Conservation (phyloP, 805 yeast species). For the Jamesozyma gamospora region DNA sequence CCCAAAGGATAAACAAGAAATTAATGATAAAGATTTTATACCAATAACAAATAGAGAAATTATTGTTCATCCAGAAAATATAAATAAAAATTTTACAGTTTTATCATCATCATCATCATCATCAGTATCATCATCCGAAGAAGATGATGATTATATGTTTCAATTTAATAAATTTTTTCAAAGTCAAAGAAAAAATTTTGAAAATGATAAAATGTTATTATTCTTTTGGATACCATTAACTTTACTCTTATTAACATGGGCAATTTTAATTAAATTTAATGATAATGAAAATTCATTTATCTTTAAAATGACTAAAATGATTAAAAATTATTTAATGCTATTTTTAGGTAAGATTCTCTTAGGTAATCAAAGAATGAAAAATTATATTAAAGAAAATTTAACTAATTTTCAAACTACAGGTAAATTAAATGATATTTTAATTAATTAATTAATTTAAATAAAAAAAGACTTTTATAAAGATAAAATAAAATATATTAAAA, state of each 20-base stretch:
- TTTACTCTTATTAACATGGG: constrained; percentile 41
- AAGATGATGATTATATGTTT: constrained; percentile 26
- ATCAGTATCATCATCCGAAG: constrained; percentile 16
- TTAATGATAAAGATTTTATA: neutral
- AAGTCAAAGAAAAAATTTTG: constrained; percentile 37
- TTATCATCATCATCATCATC: neutral
- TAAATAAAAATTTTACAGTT: neutral
- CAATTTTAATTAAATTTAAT: constrained; percentile 32
- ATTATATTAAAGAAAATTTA: constrained; percentile 31
- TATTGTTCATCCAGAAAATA: neutral
- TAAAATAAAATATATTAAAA: neutral
- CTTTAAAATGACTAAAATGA: constrained; percentile 21
- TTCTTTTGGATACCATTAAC: constrained; percentile 88
- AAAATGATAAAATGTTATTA: constrained; percentile 72
- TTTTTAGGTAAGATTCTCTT: constrained; percentile 40
- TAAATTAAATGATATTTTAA: constrained; percentile 7
- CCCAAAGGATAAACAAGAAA: neutral
- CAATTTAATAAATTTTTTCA: constrained; percentile 34
- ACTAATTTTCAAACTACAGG: constrained; percentile 22
- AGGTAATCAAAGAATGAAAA: constrained; percentile 42
- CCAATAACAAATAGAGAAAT: neutral
- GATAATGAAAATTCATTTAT: constrained; percentile 25
- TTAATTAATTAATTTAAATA: neutral
- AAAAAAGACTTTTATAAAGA: too few species aligned
- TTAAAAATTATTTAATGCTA: constrained; percentile 34